A percentile compares a stretch with the other conserved stretches of the same genome.
Conservation (phyloP, 2,329 filamentous ascomycete species). For the Leptosphaerulina australis region DNA sequence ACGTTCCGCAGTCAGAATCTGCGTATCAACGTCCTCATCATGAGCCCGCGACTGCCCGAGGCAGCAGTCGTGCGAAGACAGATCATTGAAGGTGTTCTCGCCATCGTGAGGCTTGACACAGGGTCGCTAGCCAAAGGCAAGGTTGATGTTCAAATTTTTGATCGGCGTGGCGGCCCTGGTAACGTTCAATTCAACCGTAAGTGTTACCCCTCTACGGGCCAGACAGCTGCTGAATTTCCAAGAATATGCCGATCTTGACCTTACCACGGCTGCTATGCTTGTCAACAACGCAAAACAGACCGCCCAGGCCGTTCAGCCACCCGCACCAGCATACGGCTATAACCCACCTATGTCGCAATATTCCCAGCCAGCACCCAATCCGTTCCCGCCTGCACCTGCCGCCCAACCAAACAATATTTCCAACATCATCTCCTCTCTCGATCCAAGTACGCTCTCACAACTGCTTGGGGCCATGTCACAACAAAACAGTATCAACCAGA, state of each 20-base stretch:
- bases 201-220: conserved; percentile 16
- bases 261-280: conserved; percentile 77
- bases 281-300: conserved; percentile 72
- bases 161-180: conserved; percentile 73
- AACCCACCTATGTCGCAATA: conserved; percentile 26
- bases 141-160: conserved; percentile 83
- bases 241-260: conserved; percentile 85
- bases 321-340: conserved; percentile 36
- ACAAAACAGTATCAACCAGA: conserved; percentile 42
- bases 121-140: conserved; percentile 72
- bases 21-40: conserved; percentile 77
- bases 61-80: conserved; percentile 82
- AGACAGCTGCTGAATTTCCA: conserved; percentile 24
- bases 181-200: conserved; percentile 78
- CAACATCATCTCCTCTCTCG: conserved; percentile 69
- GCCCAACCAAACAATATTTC: conserved; percentile 63
- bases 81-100: conserved; percentile 85
- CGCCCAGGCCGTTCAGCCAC: conserved; percentile 44
- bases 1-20: conserved; percentile 75
- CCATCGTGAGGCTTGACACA: conserved; percentile 77
- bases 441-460: conserved; percentile 72
- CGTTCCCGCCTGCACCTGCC: conserved; percentile 43
- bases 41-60: conserved; percentile 77
- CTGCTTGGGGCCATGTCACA: conserved; percentile 65
- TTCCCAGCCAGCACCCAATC: conserved; percentile 45